phyloP scores from a whole-genome alignment of 305 asterid genomes.

The Fraxinus latifolia region DNA sequence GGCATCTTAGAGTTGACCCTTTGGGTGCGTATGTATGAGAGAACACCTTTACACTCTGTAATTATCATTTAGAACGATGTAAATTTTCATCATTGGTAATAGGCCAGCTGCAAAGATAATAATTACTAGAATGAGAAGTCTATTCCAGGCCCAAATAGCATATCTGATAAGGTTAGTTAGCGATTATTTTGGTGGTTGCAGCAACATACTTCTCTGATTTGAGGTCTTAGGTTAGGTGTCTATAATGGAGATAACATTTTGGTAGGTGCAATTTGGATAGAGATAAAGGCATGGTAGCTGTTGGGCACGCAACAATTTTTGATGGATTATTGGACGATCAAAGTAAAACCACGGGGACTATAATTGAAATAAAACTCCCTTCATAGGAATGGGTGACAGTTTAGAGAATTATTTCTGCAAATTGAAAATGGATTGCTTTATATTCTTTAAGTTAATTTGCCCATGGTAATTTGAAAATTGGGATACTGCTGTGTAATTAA shows the following conservation, averaged over 20 bases:
- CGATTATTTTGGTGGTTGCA: not conserved
- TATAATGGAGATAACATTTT: not conserved
- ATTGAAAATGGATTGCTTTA: not conserved
- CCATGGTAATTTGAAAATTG: not conserved
- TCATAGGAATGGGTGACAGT: not conserved
- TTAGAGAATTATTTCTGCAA: not conserved
- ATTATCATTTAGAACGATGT: not conserved
- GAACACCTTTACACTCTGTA: not conserved
- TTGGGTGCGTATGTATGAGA: not conserved
- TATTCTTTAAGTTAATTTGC: not conserved
- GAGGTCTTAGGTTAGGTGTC: not conserved
- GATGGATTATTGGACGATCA: not conserved
- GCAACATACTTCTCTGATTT: not conserved
- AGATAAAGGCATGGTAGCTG: not conserved
- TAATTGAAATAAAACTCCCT: not conserved
- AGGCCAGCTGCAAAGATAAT: not conserved
- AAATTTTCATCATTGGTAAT: not conserved
- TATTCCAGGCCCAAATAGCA: not conserved
- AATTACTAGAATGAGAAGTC: not conserved
- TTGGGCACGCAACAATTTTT: not conserved
- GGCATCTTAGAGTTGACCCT: not conserved
- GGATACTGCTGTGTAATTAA: not conserved
- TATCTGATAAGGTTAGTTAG: not conserved
- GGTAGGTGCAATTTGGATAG: not conserved
- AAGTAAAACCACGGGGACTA: not conserved